A percentile compares a stretch with the other conserved stretches of the same genome.
phyloP scores from a whole-genome alignment of 177 flowering plant species.

The Vitis hybrid region DNA sequence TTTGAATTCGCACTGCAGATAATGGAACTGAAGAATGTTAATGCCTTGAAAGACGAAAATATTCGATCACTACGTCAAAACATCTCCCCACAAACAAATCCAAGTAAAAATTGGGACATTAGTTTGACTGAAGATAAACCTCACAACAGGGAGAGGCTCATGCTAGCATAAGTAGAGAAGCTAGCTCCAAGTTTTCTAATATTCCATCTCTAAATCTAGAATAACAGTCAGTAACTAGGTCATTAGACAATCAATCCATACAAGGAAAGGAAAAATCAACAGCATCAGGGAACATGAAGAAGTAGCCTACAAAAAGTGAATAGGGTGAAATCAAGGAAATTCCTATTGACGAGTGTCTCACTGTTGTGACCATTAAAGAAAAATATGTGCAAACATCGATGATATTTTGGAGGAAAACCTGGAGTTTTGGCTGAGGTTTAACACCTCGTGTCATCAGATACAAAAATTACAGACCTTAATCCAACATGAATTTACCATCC shows the following conservation, averaged over 20 bases:
- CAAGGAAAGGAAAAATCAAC: conserved; percentile 3
- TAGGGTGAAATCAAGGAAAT: conserved; percentile 16
- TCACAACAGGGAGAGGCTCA: conserved; percentile 11
- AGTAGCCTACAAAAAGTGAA: not conserved
- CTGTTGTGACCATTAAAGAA: conserved; percentile 42
- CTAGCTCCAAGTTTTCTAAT: conserved; percentile 12
- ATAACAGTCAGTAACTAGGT: conserved; percentile 1
- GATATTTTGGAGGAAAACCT: conserved; percentile 73
- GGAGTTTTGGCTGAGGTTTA: conserved; percentile 89
- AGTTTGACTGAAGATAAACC: conserved; percentile 6
- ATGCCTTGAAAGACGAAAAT: conserved; percentile 57
- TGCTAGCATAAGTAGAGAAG: conserved; percentile 10
- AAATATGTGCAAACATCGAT: conserved; percentile 66
- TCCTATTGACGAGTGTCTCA: conserved; percentile 14
- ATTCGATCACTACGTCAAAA: conserved; percentile 45
- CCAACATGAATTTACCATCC: conserved; percentile 5
- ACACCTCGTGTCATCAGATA: conserved; percentile 74
- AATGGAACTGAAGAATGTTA: conserved; percentile 50
- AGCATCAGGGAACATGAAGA: not conserved
- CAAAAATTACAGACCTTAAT: conserved; percentile 61
- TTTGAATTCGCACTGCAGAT: conserved; percentile 50
- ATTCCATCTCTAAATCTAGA: conserved; percentile 12
- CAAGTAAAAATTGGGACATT: conserved; percentile 14
- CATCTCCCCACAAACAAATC: conserved; percentile 21
- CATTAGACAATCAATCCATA: conserved; percentile 7